These are phyloP conservation scores for Trichothecium sympodiale DNA, from an alignment of 2,329 filamentous ascomycete genomes.

Conservation along the genomic window DNA sequence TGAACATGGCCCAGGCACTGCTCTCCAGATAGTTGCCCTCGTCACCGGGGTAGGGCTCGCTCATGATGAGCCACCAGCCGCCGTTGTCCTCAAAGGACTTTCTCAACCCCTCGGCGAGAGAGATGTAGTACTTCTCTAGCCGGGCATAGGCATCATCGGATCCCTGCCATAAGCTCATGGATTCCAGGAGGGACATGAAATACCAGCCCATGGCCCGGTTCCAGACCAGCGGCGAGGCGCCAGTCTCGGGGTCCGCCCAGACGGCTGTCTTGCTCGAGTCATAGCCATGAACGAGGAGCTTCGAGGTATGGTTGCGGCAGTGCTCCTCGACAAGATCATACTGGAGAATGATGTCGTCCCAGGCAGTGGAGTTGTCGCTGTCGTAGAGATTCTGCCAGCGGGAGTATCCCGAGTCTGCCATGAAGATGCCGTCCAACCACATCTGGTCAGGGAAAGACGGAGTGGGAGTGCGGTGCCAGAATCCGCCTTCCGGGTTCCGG, in stretches of 20 bases:
- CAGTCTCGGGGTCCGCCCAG: constrained; percentile 36
- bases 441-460: constrained; percentile 34
- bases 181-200: constrained; percentile 34
- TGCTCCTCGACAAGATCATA: constrained; percentile 30
- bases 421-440: constrained; percentile 45
- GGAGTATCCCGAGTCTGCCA: constrained; percentile 31
- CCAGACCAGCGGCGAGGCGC: constrained; percentile 39
- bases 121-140: constrained; percentile 23
- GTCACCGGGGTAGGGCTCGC: constrained; percentile 29
- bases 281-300: constrained; percentile 40
- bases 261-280: constrained; percentile 30
- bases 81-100: constrained; percentile 28
- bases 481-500: constrained; percentile 35
- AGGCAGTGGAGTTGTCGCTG: constrained; percentile 21
- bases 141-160: constrained; percentile 18
- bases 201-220: constrained; percentile 40
- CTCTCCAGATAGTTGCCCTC: constrained; percentile 47
- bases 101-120: constrained; percentile 26
- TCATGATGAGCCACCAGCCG: constrained; percentile 49
- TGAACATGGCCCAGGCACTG: constrained; percentile 45
- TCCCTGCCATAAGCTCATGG: constrained; percentile 29
- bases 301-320: constrained; percentile 23
- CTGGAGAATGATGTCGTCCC: constrained; percentile 30
- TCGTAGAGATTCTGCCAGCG: constrained; percentile 24
- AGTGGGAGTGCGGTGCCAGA: constrained; percentile 34